Conservation (phyloP, 2,329 filamentous ascomycete genomes). For the Colletotrichum trifolii region DNA sequence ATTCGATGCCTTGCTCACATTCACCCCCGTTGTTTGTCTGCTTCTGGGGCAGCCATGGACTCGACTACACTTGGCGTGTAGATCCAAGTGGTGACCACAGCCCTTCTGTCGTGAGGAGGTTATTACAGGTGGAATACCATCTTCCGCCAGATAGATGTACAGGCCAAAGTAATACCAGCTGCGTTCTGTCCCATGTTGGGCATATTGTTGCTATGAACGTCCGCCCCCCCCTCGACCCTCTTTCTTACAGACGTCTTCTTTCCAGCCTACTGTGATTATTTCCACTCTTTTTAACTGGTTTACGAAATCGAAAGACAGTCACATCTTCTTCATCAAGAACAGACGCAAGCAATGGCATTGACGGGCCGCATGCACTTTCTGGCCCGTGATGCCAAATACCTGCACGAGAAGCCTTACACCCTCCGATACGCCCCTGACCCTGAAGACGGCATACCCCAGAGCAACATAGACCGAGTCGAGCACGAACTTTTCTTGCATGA, state of each 20-base stretch:
- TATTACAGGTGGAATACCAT: too few species aligned
- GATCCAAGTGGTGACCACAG: too few species aligned
- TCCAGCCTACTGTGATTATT: too few species aligned
- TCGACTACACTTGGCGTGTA: too few species aligned
- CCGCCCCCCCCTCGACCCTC: too few species aligned
- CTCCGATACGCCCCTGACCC: slow-evolving; percentile 12
- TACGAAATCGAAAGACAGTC: background rate
- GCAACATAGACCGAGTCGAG: slow-evolving; percentile 14
- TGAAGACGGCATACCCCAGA: slow-evolving; percentile 4
- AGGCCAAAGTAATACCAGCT: too few species aligned
- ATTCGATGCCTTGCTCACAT: slow-evolving; percentile 1
- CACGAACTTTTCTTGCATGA: slow-evolving; percentile 13
- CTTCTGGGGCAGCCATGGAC: slow-evolving; percentile 3
- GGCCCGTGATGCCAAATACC: slow-evolving; percentile 19
- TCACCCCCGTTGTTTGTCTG: background rate
- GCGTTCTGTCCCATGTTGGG: too few species aligned
- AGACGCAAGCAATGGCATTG: background rate
- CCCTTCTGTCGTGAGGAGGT: too few species aligned
- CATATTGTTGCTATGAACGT: too few species aligned
- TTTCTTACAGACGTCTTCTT: too few species aligned
- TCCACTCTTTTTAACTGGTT: too few species aligned
- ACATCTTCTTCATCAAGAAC: background rate
- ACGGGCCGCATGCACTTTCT: slow-evolving; percentile 10
- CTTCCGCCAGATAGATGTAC: too few species aligned
- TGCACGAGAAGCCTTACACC: slow-evolving; percentile 22